phyloP scores from a whole-genome alignment of 2,329 filamentous ascomycete species.

The Metarhizium guizhouense region DNA sequence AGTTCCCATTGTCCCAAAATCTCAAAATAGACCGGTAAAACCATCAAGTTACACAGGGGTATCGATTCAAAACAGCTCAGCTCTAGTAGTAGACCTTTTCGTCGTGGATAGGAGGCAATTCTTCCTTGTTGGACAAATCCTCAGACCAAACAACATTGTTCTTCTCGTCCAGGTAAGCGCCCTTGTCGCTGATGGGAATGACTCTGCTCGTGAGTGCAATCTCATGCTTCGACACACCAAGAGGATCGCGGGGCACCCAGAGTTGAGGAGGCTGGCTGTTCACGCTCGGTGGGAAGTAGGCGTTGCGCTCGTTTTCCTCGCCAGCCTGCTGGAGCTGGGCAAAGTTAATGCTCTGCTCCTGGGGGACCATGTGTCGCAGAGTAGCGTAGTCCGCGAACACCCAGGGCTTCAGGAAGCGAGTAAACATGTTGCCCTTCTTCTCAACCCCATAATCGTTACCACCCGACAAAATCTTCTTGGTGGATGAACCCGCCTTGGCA shows the following conservation, averaged over 20 bases:
- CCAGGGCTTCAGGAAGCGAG: constrained; percentile 67
- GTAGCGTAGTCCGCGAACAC: constrained; percentile 62
- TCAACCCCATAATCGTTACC: constrained; percentile 14
- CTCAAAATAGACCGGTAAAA: background rate
- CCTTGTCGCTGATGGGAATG: constrained; percentile 64
- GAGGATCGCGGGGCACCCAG: constrained; percentile 67
- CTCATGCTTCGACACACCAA: constrained; percentile 63
- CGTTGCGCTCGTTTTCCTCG: constrained; percentile 50
- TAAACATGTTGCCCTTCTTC: constrained; percentile 44
- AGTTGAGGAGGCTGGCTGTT: constrained; percentile 51
- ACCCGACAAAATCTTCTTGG: constrained; percentile 10
- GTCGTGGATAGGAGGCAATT: constrained; percentile 34
- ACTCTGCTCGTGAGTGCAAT: constrained; percentile 56
- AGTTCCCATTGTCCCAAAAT: background rate
- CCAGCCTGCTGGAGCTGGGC: constrained; percentile 48
- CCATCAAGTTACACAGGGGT: constrained; percentile 5
- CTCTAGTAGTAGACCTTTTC: constrained; percentile 37
- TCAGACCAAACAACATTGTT: constrained; percentile 33
- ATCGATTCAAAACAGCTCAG: constrained; percentile 7
- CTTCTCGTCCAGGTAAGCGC: constrained; percentile 61
- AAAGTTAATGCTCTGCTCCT: constrained; percentile 34
- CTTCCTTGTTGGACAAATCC: constrained; percentile 17
- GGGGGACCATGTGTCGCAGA: constrained; percentile 62
- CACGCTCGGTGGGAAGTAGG: constrained; percentile 66
- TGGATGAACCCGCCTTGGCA: constrained; percentile 9